A percentile compares a stretch with the other conserved stretches of the same genome.
Conservation (phyloP, 2,329 filamentous ascomycete genomes). For the Nannizzia gypsea region DNA sequence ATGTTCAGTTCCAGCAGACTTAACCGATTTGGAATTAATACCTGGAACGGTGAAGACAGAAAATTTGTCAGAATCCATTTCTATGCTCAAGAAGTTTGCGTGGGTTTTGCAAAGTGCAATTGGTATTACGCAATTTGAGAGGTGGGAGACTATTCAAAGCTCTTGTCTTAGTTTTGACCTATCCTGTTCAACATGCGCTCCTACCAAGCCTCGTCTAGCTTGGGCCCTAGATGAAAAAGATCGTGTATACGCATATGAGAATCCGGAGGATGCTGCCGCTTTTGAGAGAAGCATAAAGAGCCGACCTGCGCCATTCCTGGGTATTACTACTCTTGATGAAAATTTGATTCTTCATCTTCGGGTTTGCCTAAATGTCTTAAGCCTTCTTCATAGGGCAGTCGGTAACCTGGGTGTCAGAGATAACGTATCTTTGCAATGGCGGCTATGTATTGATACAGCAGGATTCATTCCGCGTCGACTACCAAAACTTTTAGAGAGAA, state of each 20-base stretch:
- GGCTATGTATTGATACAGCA: conserved; percentile 37
- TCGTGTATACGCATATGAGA: conserved; percentile 37
- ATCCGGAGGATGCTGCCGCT: conserved; percentile 38
- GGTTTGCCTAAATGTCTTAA: conserved; percentile 28
- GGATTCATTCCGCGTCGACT: conserved; percentile 25
- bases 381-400: conserved; percentile 27
- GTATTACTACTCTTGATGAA: conserved; percentile 26
- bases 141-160: conserved; percentile 20
- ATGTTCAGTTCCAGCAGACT: conserved; percentile 16
- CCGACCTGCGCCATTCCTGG: conserved; percentile 34
- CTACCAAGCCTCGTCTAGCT: conserved; percentile 23
- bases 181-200: conserved; percentile 23
- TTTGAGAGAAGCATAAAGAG: conserved; percentile 43
- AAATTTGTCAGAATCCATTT: conserved; percentile 20
- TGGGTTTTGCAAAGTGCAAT: conserved; percentile 26
- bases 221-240: conserved; percentile 24
- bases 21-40: conserved; percentile 14
- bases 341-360: conserved; percentile 27
- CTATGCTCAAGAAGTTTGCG: conserved; percentile 19
- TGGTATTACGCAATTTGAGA: conserved; percentile 17
- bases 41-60: conserved; percentile 20
- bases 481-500: conserved; percentile 32
- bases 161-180: neutral
- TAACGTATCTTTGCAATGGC: conserved; percentile 30
- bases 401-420: conserved; percentile 18